Conservation (phyloP, 1,284 basidiomycete genomes). For the Neonothopanus nambi region DNA sequence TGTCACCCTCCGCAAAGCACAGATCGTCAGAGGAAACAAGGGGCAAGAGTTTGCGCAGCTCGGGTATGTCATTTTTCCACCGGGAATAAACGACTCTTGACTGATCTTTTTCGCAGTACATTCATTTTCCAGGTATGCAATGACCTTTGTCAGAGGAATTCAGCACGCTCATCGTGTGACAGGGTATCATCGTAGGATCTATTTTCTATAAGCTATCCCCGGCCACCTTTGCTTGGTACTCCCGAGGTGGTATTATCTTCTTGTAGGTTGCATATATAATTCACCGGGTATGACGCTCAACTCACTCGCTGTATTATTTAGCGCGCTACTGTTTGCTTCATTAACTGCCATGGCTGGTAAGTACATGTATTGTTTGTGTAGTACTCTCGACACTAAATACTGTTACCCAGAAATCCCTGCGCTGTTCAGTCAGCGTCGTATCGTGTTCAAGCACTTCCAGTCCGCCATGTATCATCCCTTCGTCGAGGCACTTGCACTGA, state of each 20-base stretch:
- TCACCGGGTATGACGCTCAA: neutral
- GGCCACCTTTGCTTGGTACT: conserved; percentile 72
- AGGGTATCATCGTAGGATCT: conserved; percentile 74
- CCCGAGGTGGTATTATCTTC: conserved; percentile 76
- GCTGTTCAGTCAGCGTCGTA: conserved; percentile 71
- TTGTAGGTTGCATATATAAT: conserved; percentile 43
- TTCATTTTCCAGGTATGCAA: no score
- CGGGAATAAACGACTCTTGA: no score
- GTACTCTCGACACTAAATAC: no score
- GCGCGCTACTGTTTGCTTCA: conserved; percentile 53
- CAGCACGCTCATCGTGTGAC: no score
- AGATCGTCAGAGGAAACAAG: conserved; percentile 53
- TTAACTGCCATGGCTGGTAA: conserved; percentile 56
- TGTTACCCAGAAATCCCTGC: conserved; percentile 81
- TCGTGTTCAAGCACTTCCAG: conserved; percentile 60
- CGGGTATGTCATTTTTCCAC: conserved; percentile 39
- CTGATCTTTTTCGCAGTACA: no score
- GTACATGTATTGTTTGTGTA: no score
- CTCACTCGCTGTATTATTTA: conserved; percentile 20
- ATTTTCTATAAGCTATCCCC: conserved; percentile 68
- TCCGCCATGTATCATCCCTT: conserved; percentile 68
- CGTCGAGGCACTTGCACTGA: conserved; percentile 65
- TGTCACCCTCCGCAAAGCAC: conserved; percentile 55
- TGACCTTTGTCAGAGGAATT: no score
- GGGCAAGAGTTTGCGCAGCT: conserved; percentile 40